Conservation (phyloP, 2,329 filamentous ascomycete species). For the Colletotrichum somersetense region DNA sequence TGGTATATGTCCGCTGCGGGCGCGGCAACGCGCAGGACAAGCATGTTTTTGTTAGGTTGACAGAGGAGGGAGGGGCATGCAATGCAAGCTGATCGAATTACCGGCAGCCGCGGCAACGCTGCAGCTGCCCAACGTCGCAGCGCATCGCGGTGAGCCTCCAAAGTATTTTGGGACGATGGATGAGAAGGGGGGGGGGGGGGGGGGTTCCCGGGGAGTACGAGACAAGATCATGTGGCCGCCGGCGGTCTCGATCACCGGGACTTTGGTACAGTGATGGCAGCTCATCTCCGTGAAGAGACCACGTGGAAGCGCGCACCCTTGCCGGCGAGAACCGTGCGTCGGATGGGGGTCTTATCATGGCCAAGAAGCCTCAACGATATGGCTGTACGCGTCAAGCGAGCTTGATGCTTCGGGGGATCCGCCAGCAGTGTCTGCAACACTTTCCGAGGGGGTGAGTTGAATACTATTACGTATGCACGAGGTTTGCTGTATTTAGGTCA, state of each 20-base stretch:
- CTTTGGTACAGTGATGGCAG: neutral
- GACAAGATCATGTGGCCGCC: neutral
- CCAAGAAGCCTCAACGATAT: neutral
- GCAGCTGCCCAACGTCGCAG: constrained; percentile 23
- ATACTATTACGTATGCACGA: no score
- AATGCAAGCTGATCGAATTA: constrained; percentile 19
- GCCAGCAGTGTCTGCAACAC: neutral
- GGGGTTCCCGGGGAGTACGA: neutral
- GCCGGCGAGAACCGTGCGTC: neutral
- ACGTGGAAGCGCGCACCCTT: neutral
- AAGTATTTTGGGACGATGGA: neutral
- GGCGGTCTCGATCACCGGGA: neutral
- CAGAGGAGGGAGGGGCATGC: neutral
- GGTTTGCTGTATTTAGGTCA: no score
- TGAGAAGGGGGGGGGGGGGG: neutral
- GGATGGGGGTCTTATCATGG: neutral
- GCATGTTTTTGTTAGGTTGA: constrained; percentile 9
- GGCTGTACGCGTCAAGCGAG: neutral
- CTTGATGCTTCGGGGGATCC: neutral
- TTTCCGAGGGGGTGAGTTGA: no score
- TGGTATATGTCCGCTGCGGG: constrained; percentile 7
- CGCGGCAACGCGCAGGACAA: neutral
- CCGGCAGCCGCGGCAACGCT: constrained; percentile 15
- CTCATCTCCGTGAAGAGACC: neutral
- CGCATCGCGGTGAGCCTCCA: neutral